Base-by-base conservation (phyloP, 208 protist genomes). In the Entamoeba nuttalli region DNA sequence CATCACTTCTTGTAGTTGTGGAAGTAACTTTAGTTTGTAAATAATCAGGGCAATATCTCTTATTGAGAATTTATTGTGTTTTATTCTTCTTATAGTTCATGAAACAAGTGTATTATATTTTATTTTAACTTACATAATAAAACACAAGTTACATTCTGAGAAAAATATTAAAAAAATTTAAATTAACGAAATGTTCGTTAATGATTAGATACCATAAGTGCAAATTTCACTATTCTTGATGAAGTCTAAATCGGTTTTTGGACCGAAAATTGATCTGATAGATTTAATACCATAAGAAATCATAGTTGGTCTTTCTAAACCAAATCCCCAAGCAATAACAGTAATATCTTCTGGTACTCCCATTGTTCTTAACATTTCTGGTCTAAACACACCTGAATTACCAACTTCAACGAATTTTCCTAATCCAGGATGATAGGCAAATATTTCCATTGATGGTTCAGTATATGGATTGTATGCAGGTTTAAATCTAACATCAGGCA, bases 391-490 rank as follows among this genome's bases (percentile, higher is more conserved):
- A 53, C 97, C 97, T 73, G 94, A 95, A 94, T 96, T 96, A 17
- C 96, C 97, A 53, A 97, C 95, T 95, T 98, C 97, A 94, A 98
- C 96, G 98, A 98, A 99, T 96, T 98, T 99, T 71, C 98, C 97
- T 19, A 99, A 97, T 17, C 98, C 98, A 93, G 96, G 97, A 11
- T 84, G 51, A 51, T 84, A 95, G 95, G 98, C 97, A 96, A 99
- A 99, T 95, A 99, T 99, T 96, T 99, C 99, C 99, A 99, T 99
- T 35, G 98, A 99, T 44, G 99, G 99, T 97, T 99, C 99, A 30
- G 99, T 99, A 98, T 99, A 99, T 30, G 99, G 99, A 97, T 99
- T 99, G 97, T 99, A 99, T 52, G 99, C 98, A 25, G 99, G 99
- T 97, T 99, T 99, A 98, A 99, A 99, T 96, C 98, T 98, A 41